Percentiles rank a stretch among this genome's conserved stretches.
Conservation (phyloP, 208 protist species). For the Trypanosoma lewisi region DNA sequence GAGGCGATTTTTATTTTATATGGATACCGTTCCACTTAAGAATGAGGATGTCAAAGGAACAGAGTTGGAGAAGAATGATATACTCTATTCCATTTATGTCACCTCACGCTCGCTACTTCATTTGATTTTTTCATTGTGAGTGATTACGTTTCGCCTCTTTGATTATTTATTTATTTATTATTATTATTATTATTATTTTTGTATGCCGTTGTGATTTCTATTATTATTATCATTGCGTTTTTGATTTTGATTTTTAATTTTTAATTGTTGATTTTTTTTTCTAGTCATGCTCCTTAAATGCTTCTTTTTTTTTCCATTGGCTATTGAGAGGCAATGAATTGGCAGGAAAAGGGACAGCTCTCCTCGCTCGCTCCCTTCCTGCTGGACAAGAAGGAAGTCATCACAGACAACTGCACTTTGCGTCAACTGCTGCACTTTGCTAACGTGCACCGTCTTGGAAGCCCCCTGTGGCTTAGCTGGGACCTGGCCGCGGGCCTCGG, state of each 20-base stretch:
- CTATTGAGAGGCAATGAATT: neutral
- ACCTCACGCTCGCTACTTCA: slow-evolving; percentile 43
- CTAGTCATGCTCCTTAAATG: slow-evolving; percentile 1
- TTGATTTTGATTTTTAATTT: slow-evolving; percentile 3
- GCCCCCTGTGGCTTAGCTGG: slow-evolving; percentile 24
- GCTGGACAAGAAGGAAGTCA: slow-evolving; percentile 15
- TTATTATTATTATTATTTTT: slow-evolving; percentile 5
- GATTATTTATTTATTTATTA: slow-evolving; percentile 4
- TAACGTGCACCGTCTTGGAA: slow-evolving; percentile 18
- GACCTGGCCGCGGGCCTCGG: slow-evolving; percentile 5
- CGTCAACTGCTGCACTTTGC: slow-evolving; percentile 24
- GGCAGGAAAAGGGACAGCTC: neutral
- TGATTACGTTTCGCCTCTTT: neutral
- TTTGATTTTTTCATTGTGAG: slow-evolving; percentile 19
- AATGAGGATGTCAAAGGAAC: slow-evolving; percentile 49
- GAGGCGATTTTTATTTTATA: slow-evolving; percentile 81
- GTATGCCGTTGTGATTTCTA: no score
- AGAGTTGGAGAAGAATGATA: slow-evolving; percentile 45
- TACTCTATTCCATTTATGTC: slow-evolving; percentile 68
- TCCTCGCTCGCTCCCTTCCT: neutral
- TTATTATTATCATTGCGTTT: slow-evolving; percentile 7
- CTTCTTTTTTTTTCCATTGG: slow-evolving; percentile 14
- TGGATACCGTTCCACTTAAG: slow-evolving; percentile 73
- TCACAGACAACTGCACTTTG: slow-evolving; percentile 21
- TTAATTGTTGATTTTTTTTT: slow-evolving; percentile 10